Percentiles rank a stretch among this genome's conserved stretches.
phyloP scores from a whole-genome alignment of 225 moss, liverwort and hornwort species.

The Pleurozium schreberi region DNA sequence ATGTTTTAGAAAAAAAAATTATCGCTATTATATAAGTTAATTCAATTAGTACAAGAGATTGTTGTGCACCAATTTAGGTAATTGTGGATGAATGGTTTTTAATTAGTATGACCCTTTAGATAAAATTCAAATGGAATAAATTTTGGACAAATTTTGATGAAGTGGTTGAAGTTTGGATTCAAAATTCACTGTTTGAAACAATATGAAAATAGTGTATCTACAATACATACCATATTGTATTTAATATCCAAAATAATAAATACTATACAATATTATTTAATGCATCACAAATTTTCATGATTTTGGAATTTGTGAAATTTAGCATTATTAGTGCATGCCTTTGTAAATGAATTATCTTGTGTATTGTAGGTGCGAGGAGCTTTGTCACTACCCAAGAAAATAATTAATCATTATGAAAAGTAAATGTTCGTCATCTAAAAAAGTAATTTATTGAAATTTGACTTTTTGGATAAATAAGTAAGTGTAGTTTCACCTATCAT shows the following conservation, averaged over 20 bases:
- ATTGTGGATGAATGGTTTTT: neutral
- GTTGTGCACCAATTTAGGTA: rapidly evolving
- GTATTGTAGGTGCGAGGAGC: too few species aligned
- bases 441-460: neutral
- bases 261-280: neutral
- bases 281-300: neutral
- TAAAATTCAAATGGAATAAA: neutral
- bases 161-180: neutral
- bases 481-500: too few species aligned
- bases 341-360: neutral
- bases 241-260: neutral
- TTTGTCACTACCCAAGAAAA: too few species aligned
- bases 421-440: too few species aligned
- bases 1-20: neutral
- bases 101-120: neutral
- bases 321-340: rapidly evolving
- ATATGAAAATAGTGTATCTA: neutral
- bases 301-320: neutral
- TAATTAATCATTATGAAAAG: neutral
- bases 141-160: neutral
- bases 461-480: neutral
- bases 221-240: neutral
- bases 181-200: neutral
- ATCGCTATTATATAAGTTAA: neutral
- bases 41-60: neutral